These are phyloP conservation scores for Exophiala sp. DNA, from an alignment of 2,329 filamentous ascomycete genomes.

Conservation along the genomic window DNA sequence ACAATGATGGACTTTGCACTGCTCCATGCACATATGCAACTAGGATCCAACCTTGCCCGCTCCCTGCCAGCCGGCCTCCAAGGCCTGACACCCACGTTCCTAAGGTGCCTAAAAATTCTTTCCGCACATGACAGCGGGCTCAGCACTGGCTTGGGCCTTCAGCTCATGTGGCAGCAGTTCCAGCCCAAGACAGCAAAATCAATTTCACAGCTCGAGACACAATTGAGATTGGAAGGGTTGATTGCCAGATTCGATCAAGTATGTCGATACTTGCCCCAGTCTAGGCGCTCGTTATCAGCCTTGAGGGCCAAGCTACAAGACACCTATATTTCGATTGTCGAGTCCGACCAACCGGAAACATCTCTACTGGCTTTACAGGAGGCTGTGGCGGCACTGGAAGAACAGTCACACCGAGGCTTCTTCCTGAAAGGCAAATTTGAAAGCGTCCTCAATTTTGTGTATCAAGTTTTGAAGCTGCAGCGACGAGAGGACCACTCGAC, in stretches of 20 bases:
- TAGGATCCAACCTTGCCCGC: slow-evolving; percentile 35
- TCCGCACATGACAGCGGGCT: slow-evolving; percentile 55
- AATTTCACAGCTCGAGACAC: slow-evolving; percentile 33
- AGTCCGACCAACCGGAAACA: slow-evolving; percentile 6
- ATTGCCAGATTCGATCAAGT: slow-evolving; percentile 43
- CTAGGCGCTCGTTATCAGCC: slow-evolving; percentile 33
- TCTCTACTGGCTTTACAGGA: slow-evolving; percentile 12
- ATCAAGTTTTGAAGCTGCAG: slow-evolving; percentile 6
- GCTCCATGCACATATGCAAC: slow-evolving; percentile 50
- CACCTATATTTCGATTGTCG: slow-evolving; percentile 27
- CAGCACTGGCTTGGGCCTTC: slow-evolving; percentile 31
- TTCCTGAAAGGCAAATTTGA: slow-evolving; percentile 15
- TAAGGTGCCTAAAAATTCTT: slow-evolving; percentile 12
- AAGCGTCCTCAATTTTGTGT: slow-evolving; percentile 7
- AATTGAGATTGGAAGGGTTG: slow-evolving; percentile 41
- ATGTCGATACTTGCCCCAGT: slow-evolving; percentile 31
- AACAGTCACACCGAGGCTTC: slow-evolving; percentile 10
- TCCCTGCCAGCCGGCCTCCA: slow-evolving; percentile 29
- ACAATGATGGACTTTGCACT: slow-evolving; percentile 47
- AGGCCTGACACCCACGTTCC: slow-evolving; percentile 3
- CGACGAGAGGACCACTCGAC: background rate
- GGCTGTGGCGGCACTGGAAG: slow-evolving; percentile 12
- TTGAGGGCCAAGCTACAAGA: slow-evolving; percentile 32
- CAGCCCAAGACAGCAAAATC: slow-evolving; percentile 21
- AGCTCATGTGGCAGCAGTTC: slow-evolving; percentile 27